These are phyloP conservation scores for Mrakia frigida DNA, from an alignment of 768 basidiomycete species.

Conservation along the genomic window DNA sequence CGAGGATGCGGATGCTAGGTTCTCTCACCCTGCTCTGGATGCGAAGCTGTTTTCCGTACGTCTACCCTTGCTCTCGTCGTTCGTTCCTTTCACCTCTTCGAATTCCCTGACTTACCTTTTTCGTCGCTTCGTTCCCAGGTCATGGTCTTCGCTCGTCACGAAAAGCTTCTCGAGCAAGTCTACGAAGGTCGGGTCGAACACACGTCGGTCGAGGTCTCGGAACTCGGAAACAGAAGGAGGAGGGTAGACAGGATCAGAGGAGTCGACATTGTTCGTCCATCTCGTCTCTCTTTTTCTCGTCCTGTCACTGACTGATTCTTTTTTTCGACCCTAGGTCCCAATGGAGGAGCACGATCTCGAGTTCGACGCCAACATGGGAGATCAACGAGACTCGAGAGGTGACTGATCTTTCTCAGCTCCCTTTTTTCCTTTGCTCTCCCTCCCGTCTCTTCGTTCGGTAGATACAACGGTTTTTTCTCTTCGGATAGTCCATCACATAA, in stretches of 20 bases:
- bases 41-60: background rate
- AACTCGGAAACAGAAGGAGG: background rate
- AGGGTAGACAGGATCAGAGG: slow-evolving; percentile 4
- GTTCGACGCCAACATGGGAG: background rate
- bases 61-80: too few species aligned
- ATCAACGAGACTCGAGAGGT: background rate
- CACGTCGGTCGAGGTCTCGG: slow-evolving; percentile 16
- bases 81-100: background rate
- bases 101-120: too few species aligned
- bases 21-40: slow-evolving; percentile 13
- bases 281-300: too few species aligned
- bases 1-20: background rate
- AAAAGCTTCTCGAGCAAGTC: background rate
- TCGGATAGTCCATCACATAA: too few species aligned
- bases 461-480: too few species aligned
- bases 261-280: slow-evolving; percentile 10
- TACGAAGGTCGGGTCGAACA: background rate
- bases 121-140: background rate
- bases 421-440: too few species aligned
- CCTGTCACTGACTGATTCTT: too few species aligned
- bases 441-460: too few species aligned
- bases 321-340: background rate
- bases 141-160: background rate
- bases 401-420: background rate
- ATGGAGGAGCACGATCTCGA: background rate